Percentiles rank a stretch among this genome's conserved stretches.
Evolutionary conservation across 1,284 basidiomycete genomes (phyloP).

Genomic region (Phylloboletellus chloephorus): DNA sequence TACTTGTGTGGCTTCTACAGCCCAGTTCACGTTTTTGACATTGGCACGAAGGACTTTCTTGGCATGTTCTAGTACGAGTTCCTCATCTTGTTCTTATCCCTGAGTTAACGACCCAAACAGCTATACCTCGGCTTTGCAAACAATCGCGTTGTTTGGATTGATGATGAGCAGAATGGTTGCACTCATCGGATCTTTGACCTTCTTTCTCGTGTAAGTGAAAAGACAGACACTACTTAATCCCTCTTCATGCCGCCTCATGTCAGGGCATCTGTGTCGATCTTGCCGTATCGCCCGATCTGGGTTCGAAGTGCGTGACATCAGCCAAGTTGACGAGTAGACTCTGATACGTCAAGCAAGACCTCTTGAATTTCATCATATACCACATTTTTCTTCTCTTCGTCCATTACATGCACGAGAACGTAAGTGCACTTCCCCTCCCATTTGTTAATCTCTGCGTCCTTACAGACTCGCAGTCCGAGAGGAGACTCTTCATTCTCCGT

Average conservation of each 20-base stretch:
- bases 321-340: slow-evolving; percentile 1
- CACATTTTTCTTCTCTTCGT: slow-evolving; percentile 55
- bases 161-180: slow-evolving; percentile 66
- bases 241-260: slow-evolving; percentile 1
- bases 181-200: slow-evolving; percentile 49
- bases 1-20: slow-evolving; percentile 53
- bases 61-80: slow-evolving; percentile 60
- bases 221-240: neutral
- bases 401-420: slow-evolving; percentile 49
- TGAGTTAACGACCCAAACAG: slow-evolving; percentile 21
- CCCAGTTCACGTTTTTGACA: slow-evolving; percentile 30
- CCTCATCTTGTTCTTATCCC: neutral
- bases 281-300: slow-evolving; percentile 49
- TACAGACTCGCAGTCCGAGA: slow-evolving; percentile 39
- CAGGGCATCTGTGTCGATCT: slow-evolving; percentile 49
- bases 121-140: slow-evolving; percentile 60
- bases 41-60: slow-evolving; percentile 53
- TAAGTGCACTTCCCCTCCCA: slow-evolving; percentile 17
- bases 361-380: slow-evolving; percentile 65
- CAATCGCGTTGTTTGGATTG: slow-evolving; percentile 73
- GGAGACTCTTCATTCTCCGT: slow-evolving; percentile 56
- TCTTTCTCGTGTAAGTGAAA: slow-evolving; percentile 54
- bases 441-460: slow-evolving; percentile 1
- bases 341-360: slow-evolving; percentile 35
- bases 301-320: slow-evolving; percentile 44